Conservation (phyloP, 257 asterid genomes). For the Linderniella brevidens region DNA sequence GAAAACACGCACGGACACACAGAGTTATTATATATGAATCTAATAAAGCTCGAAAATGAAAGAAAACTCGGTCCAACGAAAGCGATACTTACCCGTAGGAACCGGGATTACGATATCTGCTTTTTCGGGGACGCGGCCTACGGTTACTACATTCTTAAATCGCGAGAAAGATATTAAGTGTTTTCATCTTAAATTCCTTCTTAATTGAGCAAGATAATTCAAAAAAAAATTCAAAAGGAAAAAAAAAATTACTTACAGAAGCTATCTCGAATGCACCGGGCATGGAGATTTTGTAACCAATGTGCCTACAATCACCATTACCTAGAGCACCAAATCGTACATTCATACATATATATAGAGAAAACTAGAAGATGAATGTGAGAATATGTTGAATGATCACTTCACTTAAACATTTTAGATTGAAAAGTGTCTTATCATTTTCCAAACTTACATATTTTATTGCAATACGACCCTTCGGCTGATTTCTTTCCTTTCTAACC, state of each 20-base stretch:
- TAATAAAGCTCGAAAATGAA: neutral
- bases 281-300: conserved; percentile 51
- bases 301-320: conserved; percentile 67
- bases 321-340: conserved; percentile 22
- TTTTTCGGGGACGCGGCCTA: conserved; percentile 61
- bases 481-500: no score
- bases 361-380: no score
- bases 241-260: conserved; percentile 32
- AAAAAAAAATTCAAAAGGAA: neutral
- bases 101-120: conserved; percentile 67
- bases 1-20: neutral
- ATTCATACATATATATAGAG: neutral
- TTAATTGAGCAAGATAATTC: neutral
- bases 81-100: conserved; percentile 50
- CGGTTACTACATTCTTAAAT: conserved; percentile 37
- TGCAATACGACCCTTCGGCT: no score
- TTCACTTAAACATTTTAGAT: no score
- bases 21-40: neutral
- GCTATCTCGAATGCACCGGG: conserved; percentile 58
- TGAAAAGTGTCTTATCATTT: no score
- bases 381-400: no score
- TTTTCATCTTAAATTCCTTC: no score
- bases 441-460: no score
- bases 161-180: neutral
- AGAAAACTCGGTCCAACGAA: neutral